Evolutionary conservation across 2,329 filamentous ascomycete genomes (phyloP), one percentile per base, ranked within the genome.

Genomic region (Escovopsis sp.): DNA sequence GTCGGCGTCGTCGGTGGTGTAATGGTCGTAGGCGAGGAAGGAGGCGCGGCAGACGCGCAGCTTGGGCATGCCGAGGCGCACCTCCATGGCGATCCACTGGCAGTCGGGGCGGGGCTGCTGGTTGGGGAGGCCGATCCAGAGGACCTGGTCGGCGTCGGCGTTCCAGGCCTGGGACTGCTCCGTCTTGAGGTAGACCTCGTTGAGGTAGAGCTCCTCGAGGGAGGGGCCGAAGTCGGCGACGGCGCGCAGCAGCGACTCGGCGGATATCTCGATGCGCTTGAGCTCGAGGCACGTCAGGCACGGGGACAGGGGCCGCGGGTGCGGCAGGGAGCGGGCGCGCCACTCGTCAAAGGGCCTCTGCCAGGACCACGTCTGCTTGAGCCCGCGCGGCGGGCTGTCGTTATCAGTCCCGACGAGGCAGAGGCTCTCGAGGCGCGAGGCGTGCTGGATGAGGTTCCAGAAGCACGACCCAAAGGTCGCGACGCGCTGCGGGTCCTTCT

Each of bases 401-500:
- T 62, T 55, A 44, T 68, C 63, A 47, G 64, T 56, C n/a, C 68
- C 67, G 10, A 68, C 59, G 12, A 74, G 48, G 45, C 68, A 72
- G 15, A 74, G 54, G 37, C 62, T 71, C 47, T 65, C 57, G 11
- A 74, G 60, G 8, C 56, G 51, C 23, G 55, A 52, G 0, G 70
- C 68, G 39, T 65, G 65, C 39, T 62, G 61, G 12, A 73, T 64
- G 35, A 72, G 53, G 47, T 67, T 64, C 70, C 70, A 74, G 3
- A 74, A 56, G 42, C 67, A 63, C 33, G 60, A 58, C 18, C 61
- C 61, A 51, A 71, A 71, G 15, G 60, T 49, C 12, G 53, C 51
- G n/a, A 58, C 58, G 8, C 58, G 56, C 8, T 49, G 46, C 0
- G 56, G 55, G 2, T 59, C 58, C 40, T 52, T 54, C 49, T 67